Evolutionary conservation across 345 rosid genomes (phyloP).

Genomic region (Erodium maritimum): DNA sequence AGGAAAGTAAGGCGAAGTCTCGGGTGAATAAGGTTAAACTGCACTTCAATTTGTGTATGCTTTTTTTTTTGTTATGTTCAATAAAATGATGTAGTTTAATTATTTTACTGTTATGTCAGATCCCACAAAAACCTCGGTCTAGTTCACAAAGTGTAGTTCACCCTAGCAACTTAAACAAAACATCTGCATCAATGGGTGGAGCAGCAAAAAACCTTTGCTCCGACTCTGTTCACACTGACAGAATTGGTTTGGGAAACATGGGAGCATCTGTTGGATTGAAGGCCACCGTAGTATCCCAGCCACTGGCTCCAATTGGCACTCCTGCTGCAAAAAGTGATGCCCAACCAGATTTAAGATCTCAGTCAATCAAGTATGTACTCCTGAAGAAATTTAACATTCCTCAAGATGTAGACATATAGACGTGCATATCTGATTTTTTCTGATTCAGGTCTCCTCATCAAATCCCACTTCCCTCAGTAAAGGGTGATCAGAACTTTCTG

Average conservation of each 20-base stretch:
- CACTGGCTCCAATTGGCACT: conserved; percentile 70
- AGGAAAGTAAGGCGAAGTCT: conserved; percentile 84
- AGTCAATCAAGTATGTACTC: conserved; percentile 39
- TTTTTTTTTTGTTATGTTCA: conserved; percentile 2
- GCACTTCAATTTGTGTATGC: conserved; percentile 5
- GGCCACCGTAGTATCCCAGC: conserved; percentile 30
- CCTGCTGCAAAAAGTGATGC: conserved; percentile 49
- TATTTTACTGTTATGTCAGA: conserved; percentile 35
- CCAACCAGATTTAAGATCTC: conserved; percentile 38
- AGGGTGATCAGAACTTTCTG: conserved; percentile 30
- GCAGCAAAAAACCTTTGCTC: conserved; percentile 21
- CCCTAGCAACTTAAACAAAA: conserved; percentile 31
- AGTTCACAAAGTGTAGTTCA: conserved; percentile 20
- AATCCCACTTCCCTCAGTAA: conserved; percentile 22
- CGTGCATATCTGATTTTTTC: conserved; percentile 11
- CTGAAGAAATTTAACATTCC: conserved; percentile 5
- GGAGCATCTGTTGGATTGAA: conserved; percentile 34
- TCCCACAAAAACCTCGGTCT: conserved; percentile 40
- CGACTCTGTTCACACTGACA: conserved; percentile 29
- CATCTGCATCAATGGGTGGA: conserved; percentile 29
- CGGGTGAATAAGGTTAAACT: conserved; percentile 56
- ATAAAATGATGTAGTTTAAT: neutral
- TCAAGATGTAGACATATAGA: conserved; percentile 3
- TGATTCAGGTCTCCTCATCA: conserved; percentile 39
- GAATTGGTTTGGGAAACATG: conserved; percentile 18